phyloP scores from a whole-genome alignment of 1,284 basidiomycete genomes.

The Cutaneotrichosporon sp. region DNA sequence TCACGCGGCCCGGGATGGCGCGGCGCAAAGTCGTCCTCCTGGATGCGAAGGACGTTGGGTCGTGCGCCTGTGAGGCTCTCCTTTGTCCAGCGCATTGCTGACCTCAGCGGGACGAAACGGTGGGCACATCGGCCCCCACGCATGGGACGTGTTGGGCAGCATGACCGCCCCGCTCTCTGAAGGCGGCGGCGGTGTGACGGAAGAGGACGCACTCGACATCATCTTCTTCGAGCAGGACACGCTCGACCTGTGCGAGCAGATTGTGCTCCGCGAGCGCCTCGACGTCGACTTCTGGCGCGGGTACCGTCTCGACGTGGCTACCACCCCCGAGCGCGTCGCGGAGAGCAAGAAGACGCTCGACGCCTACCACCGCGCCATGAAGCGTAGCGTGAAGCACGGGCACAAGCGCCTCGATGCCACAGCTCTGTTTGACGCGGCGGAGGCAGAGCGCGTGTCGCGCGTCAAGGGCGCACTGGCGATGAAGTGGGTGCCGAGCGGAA shows the following conservation, averaged over 20 bases:
- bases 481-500: conserved; percentile 2
- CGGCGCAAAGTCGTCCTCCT: conserved; percentile 35
- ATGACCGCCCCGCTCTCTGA: conserved; percentile 29
- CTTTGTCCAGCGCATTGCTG: neutral
- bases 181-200: conserved; percentile 30
- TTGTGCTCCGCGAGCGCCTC: conserved; percentile 52
- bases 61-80: conserved; percentile 38
- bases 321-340: neutral
- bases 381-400: neutral
- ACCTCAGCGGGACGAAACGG: conserved; percentile 42
- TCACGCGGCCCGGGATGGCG: conserved; percentile 31
- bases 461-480: conserved; percentile 10
- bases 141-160: conserved; percentile 25
- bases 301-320: conserved; percentile 25
- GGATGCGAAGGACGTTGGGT: conserved; percentile 46
- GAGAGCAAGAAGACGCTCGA: neutral
- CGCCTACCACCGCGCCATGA: conserved; percentile 2
- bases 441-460: neutral
- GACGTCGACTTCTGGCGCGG: conserved; percentile 37
- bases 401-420: neutral
- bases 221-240: conserved; percentile 65
- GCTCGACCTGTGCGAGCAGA: conserved; percentile 68
- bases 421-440: neutral
- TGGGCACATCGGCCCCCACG: conserved; percentile 40
- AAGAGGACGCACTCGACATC: conserved; percentile 51